Evolutionary conservation across 2,329 filamentous ascomycete species (phyloP).

Genomic region (Tolypocladium pustulatum): DNA sequence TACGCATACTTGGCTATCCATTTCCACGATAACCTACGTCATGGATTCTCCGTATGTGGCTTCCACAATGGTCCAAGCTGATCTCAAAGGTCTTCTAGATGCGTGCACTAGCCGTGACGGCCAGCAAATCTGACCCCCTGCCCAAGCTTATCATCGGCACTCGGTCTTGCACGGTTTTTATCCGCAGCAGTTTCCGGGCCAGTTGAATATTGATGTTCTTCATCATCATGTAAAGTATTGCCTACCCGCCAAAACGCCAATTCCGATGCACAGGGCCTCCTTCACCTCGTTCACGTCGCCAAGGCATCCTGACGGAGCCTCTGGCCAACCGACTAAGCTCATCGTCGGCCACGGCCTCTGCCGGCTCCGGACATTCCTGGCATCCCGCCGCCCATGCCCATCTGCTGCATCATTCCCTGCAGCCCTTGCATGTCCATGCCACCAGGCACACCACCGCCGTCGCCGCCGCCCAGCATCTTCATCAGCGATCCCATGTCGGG

Average conservation of each 20-base stretch:
- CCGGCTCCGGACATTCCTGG: constrained; percentile 16
- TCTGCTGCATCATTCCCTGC: constrained; percentile 65
- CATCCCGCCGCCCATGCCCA: constrained; percentile 47
- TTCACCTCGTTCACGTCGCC: neutral
- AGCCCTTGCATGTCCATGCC: constrained; percentile 54
- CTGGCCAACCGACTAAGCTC: neutral
- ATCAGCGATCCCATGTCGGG: constrained; percentile 78
- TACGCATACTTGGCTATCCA: neutral
- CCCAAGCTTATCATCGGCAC: neutral
- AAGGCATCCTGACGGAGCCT: neutral
- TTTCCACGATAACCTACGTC: neutral
- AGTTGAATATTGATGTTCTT: neutral
- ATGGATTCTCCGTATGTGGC: neutral
- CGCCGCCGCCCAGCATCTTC: constrained; percentile 74
- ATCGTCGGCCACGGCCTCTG: neutral
- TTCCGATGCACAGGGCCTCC: neutral
- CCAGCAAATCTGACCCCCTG: neutral
- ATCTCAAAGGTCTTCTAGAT: neutral
- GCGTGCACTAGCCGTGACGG: neutral
- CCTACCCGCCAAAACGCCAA: neutral
- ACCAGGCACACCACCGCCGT: constrained; percentile 57
- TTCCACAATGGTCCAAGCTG: neutral
- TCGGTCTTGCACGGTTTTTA: neutral
- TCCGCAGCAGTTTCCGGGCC: neutral
- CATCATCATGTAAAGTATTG: neutral